A percentile compares a stretch with the other conserved stretches of the same genome.
Conservation (phyloP, 2,329 filamentous ascomycete species). For the Decorospora gaudefroyi region DNA sequence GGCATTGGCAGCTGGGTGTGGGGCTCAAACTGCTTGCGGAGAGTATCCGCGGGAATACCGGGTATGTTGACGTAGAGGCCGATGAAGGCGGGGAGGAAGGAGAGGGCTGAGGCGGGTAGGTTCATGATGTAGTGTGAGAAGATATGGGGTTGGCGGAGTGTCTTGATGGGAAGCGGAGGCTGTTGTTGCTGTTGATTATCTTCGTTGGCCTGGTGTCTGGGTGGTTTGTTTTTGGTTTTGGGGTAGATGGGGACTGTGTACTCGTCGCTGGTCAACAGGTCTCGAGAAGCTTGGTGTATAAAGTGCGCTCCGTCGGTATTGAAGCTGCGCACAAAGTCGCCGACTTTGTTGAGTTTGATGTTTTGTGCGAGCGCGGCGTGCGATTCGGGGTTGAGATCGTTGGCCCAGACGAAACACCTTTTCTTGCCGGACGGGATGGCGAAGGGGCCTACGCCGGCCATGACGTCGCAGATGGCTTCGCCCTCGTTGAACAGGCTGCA, state of each 20-base stretch:
- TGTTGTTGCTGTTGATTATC: constrained; percentile 20
- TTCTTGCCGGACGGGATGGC: constrained; percentile 89
- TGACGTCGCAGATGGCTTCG: constrained; percentile 91
- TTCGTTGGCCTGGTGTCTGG: too few species aligned
- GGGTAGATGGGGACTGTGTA: constrained; percentile 53
- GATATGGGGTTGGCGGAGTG: constrained; percentile 64
- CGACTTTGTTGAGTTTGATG: constrained; percentile 77
- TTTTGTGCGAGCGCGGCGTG: constrained; percentile 72
- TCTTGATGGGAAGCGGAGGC: constrained; percentile 46
- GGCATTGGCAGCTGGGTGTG: constrained; percentile 66
- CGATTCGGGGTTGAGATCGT: constrained; percentile 94
- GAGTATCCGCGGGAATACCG: constrained; percentile 25
- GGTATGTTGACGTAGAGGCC: constrained; percentile 73
- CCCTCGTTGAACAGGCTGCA: constrained; percentile 76
- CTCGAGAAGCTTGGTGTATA: constrained; percentile 70
- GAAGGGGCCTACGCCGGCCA: constrained; percentile 96
- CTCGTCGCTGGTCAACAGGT: constrained; percentile 60
- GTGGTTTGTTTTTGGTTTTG: constrained; percentile 39
- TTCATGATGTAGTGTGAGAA: constrained; percentile 99
- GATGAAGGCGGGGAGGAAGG: constrained; percentile 76
- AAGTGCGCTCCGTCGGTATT: constrained; percentile 83
- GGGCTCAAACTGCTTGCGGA: constrained; percentile 39
- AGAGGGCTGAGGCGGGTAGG: constrained; percentile 84
- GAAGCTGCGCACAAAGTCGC: constrained; percentile 71
- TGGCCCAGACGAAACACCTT: constrained; percentile 91